These are phyloP conservation scores for Camellia oleifera DNA, from an alignment of 179 eudicot genomes.

Conservation along the genomic window DNA sequence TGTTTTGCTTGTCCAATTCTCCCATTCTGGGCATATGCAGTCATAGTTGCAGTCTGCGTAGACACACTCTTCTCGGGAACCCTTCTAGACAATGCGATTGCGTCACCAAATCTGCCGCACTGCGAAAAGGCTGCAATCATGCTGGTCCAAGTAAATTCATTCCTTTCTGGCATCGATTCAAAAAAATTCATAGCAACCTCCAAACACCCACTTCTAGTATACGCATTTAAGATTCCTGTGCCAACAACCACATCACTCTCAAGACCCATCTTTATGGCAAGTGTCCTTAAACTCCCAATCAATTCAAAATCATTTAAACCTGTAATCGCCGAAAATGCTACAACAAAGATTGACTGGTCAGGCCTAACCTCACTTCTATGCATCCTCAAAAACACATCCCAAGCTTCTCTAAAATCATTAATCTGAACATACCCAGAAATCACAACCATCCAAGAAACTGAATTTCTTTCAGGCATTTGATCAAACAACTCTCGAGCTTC, in stretches of 20 bases:
- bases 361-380: conserved; percentile 25
- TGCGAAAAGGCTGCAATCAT: conserved; percentile 45
- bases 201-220: conserved; percentile 33
- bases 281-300: conserved; percentile 26
- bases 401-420: conserved; percentile 28
- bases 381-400: conserved; percentile 40
- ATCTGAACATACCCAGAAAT: conserved; percentile 34
- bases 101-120: conserved; percentile 41
- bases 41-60: conserved; percentile 40
- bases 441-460: conserved; percentile 52
- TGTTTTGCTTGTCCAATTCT: conserved; percentile 35
- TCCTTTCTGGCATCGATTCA: conserved; percentile 33
- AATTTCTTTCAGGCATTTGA: conserved; percentile 34
- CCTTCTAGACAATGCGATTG: conserved; percentile 28
- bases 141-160: conserved; percentile 42
- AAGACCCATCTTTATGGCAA: conserved; percentile 35
- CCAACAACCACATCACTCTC: conserved; percentile 43
- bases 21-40: conserved; percentile 49
- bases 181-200: conserved; percentile 37
- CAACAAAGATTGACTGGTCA: conserved; percentile 40
- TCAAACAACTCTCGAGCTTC: conserved; percentile 42
- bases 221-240: conserved; percentile 37
- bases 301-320: conserved; percentile 30
- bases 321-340: conserved; percentile 25
- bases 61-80: conserved; percentile 32